Evolutionary conservation across 805 yeast genomes (phyloP), one percentile per base, ranked within the genome.

Genomic region (Wickerhamomyces subpelliculosus): DNA sequence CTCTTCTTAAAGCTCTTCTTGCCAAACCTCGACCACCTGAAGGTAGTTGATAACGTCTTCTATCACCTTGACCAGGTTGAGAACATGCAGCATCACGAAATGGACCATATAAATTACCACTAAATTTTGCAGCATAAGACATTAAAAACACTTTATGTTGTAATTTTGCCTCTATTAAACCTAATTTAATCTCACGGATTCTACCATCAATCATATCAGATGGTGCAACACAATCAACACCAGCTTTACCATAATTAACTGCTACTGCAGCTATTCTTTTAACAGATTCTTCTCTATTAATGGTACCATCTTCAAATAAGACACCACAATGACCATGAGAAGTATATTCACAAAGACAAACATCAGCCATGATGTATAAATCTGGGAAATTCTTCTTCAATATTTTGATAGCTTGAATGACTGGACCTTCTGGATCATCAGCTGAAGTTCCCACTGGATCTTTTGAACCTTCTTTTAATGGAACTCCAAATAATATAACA

Each of bases 131-230:
- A 26, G 95, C 76, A 64, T 93, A 93, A 5, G 96, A 84, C 85
- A 93, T 80, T 27, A 93, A 78, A 67, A 90, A 79, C 35, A 88
- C 80, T 58, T 80, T 78, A 63, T 93, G 95, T 17, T 96, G 96
- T 42, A 93, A 61, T 21, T 80, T 81, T 11, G 84, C 87, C 33
- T 77, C 78, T 35, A 90, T 78, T 36, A 93, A 71, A 3, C 95
- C 97, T 29, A 67, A 62, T 61, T 93, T 93, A 60, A 93, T 93
- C 33, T 87, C 97, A 41, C 72, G 68, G 48, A 93, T 78, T 50
- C 98, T 75, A 20, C 98, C 98, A 61, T 93, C 98, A 54, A 89
- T 80, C 97, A 93, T 93, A 58, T 93, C 98, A 13, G 94, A 82
- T 11, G 98, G 98, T 2, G 97, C 97, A 24, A 93, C 95, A 40